These are phyloP conservation scores for Clavispora carvajalis DNA, from an alignment of 805 yeast species.

Conservation along the genomic window DNA sequence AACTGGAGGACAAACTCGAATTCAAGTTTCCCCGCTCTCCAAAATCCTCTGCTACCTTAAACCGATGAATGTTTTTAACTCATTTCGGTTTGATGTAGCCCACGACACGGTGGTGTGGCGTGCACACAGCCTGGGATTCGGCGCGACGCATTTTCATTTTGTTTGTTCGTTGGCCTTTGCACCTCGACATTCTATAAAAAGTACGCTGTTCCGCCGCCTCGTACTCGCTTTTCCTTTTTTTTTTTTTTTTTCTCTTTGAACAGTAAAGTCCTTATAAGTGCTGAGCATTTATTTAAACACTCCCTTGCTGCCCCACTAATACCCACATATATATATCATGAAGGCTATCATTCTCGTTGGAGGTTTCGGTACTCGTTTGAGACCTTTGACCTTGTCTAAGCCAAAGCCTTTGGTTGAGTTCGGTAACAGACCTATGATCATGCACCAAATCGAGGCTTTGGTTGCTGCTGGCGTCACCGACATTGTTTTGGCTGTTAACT, in stretches of 20 bases:
- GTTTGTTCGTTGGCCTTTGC: background rate
- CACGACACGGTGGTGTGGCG: background rate
- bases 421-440: slow-evolving; percentile 98
- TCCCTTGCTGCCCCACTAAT: slow-evolving; percentile 1
- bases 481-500: slow-evolving; percentile 96
- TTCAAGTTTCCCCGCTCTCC: too few species aligned
- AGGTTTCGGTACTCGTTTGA: slow-evolving; percentile 99
- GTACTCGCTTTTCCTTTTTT: slow-evolving; percentile 1
- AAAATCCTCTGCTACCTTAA: too few species aligned
- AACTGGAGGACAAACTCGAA: too few species aligned
- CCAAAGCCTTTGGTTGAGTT: slow-evolving; percentile 98
- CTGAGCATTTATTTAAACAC: slow-evolving; percentile 1
- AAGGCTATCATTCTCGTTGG: slow-evolving; percentile 98
- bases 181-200: slow-evolving; percentile 3
- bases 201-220: slow-evolving; percentile 2
- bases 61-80: too few species aligned
- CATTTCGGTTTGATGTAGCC: background rate
- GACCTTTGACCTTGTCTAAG: slow-evolving; percentile 92
- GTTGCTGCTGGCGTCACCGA: slow-evolving; percentile 99
- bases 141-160: slow-evolving; percentile 3
- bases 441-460: slow-evolving; percentile 96
- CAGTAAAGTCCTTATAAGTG: background rate
- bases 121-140: slow-evolving; percentile 1
- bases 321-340: slow-evolving; percentile 49
- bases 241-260: slow-evolving; percentile 8